Conservation (phyloP, 1,284 basidiomycete genomes). For the Polyporus tsugae region DNA sequence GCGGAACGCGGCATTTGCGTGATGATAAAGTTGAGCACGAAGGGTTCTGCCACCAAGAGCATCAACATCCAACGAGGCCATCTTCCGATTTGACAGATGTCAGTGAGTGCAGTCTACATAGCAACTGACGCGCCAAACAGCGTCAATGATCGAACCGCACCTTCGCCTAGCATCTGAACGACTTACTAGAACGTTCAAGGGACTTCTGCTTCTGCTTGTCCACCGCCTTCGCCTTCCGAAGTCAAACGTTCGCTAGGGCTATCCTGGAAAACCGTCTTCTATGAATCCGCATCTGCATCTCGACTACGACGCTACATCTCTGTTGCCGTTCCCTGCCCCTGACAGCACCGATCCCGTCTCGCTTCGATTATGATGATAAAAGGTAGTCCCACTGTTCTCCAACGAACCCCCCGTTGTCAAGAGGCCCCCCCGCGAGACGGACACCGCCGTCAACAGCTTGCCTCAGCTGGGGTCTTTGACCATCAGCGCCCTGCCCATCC, state of each 20-base stretch:
- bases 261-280: not conserved
- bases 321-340: not conserved
- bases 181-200: not conserved
- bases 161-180: not conserved
- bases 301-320: not conserved
- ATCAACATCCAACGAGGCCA: not conserved
- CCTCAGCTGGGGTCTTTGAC: not conserved
- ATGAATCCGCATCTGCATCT: not conserved
- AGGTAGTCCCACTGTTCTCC: slow-evolving; percentile 1
- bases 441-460: not conserved
- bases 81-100: not conserved
- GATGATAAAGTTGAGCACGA: not conserved
- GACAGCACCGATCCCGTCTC: not conserved
- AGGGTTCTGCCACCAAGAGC: not conserved
- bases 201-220: not conserved
- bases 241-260: not conserved
- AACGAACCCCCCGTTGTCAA: not conserved
- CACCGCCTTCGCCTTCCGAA: not conserved
- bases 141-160: not conserved
- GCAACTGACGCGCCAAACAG: not conserved
- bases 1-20: not conserved
- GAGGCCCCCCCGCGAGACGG: not conserved
- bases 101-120: not conserved
- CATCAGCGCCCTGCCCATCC: not conserved
- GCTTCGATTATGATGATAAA: not conserved